Conservation (phyloP, 73 alveolate genomes). For the Breviolum minutum region DNA sequence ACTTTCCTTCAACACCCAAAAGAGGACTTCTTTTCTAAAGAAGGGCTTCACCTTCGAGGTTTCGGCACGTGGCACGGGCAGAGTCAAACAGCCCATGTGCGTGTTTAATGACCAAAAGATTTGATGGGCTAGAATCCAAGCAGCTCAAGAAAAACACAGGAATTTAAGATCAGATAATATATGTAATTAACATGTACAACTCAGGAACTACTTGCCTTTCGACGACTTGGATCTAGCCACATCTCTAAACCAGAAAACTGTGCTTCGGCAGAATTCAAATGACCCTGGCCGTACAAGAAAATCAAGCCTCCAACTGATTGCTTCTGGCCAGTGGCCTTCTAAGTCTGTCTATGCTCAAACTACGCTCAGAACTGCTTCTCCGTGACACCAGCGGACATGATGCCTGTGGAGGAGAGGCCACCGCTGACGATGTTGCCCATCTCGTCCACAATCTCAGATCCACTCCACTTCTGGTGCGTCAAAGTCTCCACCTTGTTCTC, state of each 20-base stretch:
- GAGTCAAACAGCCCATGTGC: not conserved
- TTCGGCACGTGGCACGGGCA: conserved; percentile 47
- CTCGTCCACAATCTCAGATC: conserved; percentile 94
- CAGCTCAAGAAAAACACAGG: not conserved
- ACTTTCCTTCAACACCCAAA: not conserved
- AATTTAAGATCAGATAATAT: not conserved
- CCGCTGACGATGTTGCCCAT: conserved; percentile 95
- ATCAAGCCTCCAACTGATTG: conserved; percentile 34
- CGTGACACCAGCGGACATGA: conserved; percentile 95
- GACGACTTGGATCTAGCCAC: not conserved
- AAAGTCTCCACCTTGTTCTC: conserved; percentile 96
- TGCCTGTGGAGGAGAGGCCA: conserved; percentile 95
- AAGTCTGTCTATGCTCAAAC: not conserved
- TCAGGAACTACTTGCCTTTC: not conserved
- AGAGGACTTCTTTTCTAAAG: not conserved
- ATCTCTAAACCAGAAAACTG: conserved; percentile 21
- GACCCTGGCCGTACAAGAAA: conserved; percentile 15
- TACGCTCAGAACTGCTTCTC: conserved; percentile 95
- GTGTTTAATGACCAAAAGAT: conserved; percentile 1
- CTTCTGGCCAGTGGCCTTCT: conserved; percentile 13
- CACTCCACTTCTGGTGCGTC: conserved; percentile 96
- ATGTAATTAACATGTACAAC: not conserved
- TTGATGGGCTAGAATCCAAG: conserved; percentile 2
- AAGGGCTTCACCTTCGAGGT: conserved; percentile 54
- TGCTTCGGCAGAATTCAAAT: not conserved